Base-by-base conservation (phyloP, 73 alveolate species). In the Paramecium biaurelia region DNA sequence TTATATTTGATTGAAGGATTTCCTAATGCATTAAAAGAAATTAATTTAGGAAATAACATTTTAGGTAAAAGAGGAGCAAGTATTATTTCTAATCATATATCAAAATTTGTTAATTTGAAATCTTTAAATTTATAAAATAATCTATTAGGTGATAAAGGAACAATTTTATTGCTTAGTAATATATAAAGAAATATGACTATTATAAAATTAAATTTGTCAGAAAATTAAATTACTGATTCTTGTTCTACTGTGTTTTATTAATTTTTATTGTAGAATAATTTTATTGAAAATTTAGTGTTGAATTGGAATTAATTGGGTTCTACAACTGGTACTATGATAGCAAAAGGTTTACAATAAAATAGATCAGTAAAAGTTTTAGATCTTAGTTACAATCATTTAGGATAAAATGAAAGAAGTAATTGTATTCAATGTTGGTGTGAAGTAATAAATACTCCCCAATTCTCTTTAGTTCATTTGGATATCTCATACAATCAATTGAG, bases 361-460 rank as follows among this genome's bases (percentile, higher is more conserved):
- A 72, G 86, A 10, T 72, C 56, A 35, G 45, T 72, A 21, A 72
- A 72, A 38, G 90, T 79, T 37, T 79, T 79, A 45, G 90, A 79
- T 45, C 32, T 79, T 23, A 79, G 90, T 79, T 79, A 79, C 34
- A 79, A 79, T 79, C 70, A 42, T 30, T 79, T 79, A 45, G 90
- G 90, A 24, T 79, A 79, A 6, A 79, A 79, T 47, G 90, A 79
- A 30, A 72, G 45, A 72, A 72, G 59, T 72, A 38, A 32, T 35
- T 79, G 90, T 26, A 79, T 79, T 10, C 20, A 38, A 79, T 38
- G 26, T 21, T 79, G 90, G 90, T 79, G 76, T 43, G 90, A 38
- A 42, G 38, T 76, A 43, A 20, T 79, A 2, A 9, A 14, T 4
- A 38, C 8, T n/a, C 0, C 90, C 43, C 18, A 38, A 79, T 79